Conservation (phyloP, 768 basidiomycete species). For the Russula abietina region DNA sequence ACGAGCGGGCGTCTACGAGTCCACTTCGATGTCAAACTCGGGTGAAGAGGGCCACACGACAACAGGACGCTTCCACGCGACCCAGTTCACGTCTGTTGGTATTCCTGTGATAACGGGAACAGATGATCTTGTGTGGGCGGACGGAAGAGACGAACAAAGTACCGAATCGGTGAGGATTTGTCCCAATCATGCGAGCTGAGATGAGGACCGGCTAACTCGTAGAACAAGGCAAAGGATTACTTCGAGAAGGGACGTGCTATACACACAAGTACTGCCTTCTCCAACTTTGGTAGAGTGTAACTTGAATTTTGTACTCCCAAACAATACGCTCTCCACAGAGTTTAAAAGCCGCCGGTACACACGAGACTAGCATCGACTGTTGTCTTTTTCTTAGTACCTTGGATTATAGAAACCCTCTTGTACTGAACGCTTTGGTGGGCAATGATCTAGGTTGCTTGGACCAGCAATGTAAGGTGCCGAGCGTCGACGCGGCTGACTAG, state of each 20-base stretch:
- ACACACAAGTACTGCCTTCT: not conserved
- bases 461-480: too few relatives aligned
- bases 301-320: too few relatives aligned
- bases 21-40: not conserved
- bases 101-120: not conserved
- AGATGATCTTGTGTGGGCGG: too few relatives aligned
- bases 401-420: too few relatives aligned
- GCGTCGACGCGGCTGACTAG: too few relatives aligned
- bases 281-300: not conserved
- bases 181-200: not conserved
- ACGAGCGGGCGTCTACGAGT: not conserved
- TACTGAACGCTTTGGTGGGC: too few relatives aligned
- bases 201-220: not conserved
- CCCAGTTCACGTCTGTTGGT: slow-evolving; percentile 2
- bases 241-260: not conserved
- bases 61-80: not conserved
- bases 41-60: not conserved
- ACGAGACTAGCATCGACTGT: too few relatives aligned
- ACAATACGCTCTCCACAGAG: too few relatives aligned
- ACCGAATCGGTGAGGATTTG: not conserved
- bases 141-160: not conserved
- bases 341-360: too few relatives aligned
- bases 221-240: not conserved
- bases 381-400: too few relatives aligned
- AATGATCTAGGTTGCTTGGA: too few relatives aligned